Percentiles rank a stretch among this genome's conserved stretches.
phyloP scores from a whole-genome alignment of 176 grass and related monocot genomes.

The Raddia guianensis region DNA sequence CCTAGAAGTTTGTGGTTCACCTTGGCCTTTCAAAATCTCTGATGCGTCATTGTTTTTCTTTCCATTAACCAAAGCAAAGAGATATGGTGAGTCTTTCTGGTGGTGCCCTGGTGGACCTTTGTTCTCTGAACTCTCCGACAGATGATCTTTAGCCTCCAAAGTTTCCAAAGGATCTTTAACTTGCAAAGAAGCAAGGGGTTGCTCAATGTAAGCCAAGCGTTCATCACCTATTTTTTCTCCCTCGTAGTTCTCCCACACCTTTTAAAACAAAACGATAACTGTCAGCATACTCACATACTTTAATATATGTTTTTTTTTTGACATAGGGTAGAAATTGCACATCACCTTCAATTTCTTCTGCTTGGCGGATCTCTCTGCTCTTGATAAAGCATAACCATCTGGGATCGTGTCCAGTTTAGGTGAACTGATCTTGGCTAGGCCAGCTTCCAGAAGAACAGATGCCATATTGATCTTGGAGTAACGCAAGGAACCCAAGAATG shows the following conservation, averaged over 20 bases:
- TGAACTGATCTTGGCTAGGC: slow-evolving; percentile 84
- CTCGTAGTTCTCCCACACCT: slow-evolving; percentile 96
- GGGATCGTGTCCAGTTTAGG: slow-evolving; percentile 75
- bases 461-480: slow-evolving; percentile 81
- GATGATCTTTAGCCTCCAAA: not conserved
- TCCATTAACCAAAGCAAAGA: too few relatives aligned
- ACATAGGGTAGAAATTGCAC: not conserved
- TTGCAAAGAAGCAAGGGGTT: slow-evolving; percentile 51
- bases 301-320: not conserved
- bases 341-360: slow-evolving; percentile 79
- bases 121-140: not conserved
- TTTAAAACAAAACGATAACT: slow-evolving; percentile 2
- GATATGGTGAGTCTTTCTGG: too few relatives aligned
- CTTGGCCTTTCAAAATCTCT: not conserved
- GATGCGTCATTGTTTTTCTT: too few relatives aligned
- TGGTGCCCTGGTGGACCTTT: not conserved
- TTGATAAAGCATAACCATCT: slow-evolving; percentile 63
- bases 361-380: slow-evolving; percentile 84
- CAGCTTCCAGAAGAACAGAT: slow-evolving; percentile 72
- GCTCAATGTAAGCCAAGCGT: slow-evolving; percentile 44
- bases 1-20: not conserved
- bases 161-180: slow-evolving; percentile 36
- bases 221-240: slow-evolving; percentile 73
- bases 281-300: slow-evolving; percentile 37
- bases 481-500: slow-evolving; percentile 87